These are phyloP conservation scores for Rhypophila decipiens DNA, from an alignment of 495 filamentous ascomycete species.

Conservation along the genomic window DNA sequence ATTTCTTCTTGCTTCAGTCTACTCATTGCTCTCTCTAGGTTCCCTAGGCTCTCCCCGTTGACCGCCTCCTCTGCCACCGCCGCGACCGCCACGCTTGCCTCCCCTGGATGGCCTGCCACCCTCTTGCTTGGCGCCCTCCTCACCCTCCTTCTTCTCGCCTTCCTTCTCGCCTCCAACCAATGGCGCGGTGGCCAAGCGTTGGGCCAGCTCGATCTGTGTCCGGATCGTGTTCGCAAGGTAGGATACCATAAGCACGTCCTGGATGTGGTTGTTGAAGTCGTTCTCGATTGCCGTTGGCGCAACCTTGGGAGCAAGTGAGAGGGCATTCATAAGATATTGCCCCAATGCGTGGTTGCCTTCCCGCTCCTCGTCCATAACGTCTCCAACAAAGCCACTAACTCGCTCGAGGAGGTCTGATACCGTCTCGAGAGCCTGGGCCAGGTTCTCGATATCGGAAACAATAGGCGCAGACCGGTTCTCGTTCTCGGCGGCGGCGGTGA, in stretches of 20 bases:
- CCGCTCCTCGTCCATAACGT: slow-evolving; percentile 60
- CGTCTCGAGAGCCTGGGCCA: slow-evolving; percentile 78
- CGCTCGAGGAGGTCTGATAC: slow-evolving; percentile 83
- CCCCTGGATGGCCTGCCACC: slow-evolving; percentile 33
- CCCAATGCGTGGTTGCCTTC: slow-evolving; percentile 77
- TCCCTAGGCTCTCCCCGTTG: slow-evolving; percentile 35
- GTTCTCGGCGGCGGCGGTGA: slow-evolving; percentile 70
- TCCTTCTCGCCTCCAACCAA: slow-evolving; percentile 58
- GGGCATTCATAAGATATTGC: slow-evolving; percentile 86
- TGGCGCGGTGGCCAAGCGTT: slow-evolving; percentile 80
- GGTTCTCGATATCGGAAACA: slow-evolving; percentile 77
- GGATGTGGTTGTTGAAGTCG: slow-evolving; percentile 99
- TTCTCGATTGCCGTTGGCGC: slow-evolving; percentile 80
- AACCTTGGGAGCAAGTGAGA: slow-evolving; percentile 91
- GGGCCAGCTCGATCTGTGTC: slow-evolving; percentile 96
- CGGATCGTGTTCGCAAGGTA: slow-evolving; percentile 98
- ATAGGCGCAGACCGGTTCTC: slow-evolving; percentile 67
- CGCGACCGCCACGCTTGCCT: slow-evolving; percentile 30
- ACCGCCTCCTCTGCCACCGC: slow-evolving; percentile 33
- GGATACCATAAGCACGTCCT: slow-evolving; percentile 93
- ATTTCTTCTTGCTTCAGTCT: no score
- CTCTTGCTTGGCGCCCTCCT: slow-evolving; percentile 24
- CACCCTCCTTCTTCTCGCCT: slow-evolving; percentile 37
- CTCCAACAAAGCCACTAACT: slow-evolving; percentile 80
- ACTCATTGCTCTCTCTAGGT: slow-evolving; percentile 27